These are phyloP conservation scores for Saccharomycopsis vini DNA, from an alignment of 805 yeast species.

Conservation along the genomic window DNA sequence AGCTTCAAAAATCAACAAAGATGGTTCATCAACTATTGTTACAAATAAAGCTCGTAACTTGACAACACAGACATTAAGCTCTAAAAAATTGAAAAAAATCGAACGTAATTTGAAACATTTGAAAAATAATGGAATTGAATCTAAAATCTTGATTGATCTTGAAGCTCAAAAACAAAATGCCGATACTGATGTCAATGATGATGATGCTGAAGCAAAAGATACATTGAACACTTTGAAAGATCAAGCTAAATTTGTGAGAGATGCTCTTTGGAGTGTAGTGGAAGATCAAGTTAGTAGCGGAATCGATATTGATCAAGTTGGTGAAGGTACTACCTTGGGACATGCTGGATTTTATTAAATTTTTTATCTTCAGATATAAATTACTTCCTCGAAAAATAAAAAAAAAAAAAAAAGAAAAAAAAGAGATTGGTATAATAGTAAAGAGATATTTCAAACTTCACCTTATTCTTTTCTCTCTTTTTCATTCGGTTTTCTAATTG, in stretches of 20 bases:
- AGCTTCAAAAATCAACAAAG: slow-evolving; percentile 13
- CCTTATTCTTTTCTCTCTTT: too few relatives aligned
- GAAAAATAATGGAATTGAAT: slow-evolving; percentile 16
- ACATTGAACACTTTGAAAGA: slow-evolving; percentile 21
- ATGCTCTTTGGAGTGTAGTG: slow-evolving; percentile 64
- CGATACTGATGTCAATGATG: slow-evolving; percentile 48
- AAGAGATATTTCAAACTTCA: too few relatives aligned
- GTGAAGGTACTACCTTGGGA: slow-evolving; percentile 82
- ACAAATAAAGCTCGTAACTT: slow-evolving; percentile 20
- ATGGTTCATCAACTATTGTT: not conserved
- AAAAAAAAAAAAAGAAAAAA: too few relatives aligned
- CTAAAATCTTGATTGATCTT: slow-evolving; percentile 11
- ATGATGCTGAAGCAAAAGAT: slow-evolving; percentile 25
- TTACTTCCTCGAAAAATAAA: too few relatives aligned
- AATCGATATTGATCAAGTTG: slow-evolving; percentile 35
- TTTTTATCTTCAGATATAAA: too few relatives aligned
- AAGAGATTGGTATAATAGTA: too few relatives aligned
- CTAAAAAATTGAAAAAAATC: slow-evolving; percentile 69
- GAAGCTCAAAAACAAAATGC: slow-evolving; percentile 11
- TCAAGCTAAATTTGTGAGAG: slow-evolving; percentile 35
- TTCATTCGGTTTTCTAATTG: too few relatives aligned
- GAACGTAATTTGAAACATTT: slow-evolving; percentile 67
- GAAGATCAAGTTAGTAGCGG: slow-evolving; percentile 46
- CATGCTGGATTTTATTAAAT: slow-evolving; percentile 46
- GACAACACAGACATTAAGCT: slow-evolving; percentile 59